Evolutionary conservation across 257 asterid species (phyloP).

Genomic region (Leonotis leonurus): DNA sequence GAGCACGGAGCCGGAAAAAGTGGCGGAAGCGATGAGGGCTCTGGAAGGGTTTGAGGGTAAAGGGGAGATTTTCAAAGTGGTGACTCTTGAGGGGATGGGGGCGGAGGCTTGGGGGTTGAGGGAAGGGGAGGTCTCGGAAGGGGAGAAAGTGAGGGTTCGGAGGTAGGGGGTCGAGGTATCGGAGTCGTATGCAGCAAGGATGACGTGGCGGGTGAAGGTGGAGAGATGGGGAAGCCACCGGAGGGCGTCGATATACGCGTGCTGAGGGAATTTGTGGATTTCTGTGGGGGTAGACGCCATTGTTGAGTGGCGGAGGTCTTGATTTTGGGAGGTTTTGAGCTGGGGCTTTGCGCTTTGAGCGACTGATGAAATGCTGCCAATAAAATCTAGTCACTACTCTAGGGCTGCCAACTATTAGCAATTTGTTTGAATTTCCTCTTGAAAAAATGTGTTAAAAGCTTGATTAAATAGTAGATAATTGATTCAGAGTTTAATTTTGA

Average conservation of each 20-base stretch:
- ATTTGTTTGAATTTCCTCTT: no score
- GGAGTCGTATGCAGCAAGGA: conserved; percentile 59
- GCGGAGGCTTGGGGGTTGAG: conserved; percentile 39
- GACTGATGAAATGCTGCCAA: background rate
- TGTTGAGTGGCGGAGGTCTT: background rate
- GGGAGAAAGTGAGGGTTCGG: conserved; percentile 39
- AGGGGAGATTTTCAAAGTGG: conserved; percentile 39
- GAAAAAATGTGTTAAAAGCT: no score
- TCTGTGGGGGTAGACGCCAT: conserved; percentile 20
- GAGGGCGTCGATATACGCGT: conserved; percentile 61
- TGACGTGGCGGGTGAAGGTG: conserved; percentile 60
- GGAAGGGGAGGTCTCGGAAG: conserved; percentile 22
- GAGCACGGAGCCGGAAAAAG: conserved; percentile 44
- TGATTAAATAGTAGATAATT: no score
- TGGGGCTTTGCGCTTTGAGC: background rate
- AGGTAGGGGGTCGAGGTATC: conserved; percentile 51
- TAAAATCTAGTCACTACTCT: no score
- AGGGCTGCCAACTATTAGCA: no score
- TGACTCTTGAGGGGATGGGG: conserved; percentile 48
- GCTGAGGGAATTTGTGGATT: conserved; percentile 52
- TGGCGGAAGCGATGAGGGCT: conserved; percentile 61
- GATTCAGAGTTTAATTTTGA: no score
- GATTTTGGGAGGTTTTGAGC: background rate
- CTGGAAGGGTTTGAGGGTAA: conserved; percentile 35
- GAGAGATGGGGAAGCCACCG: conserved; percentile 85